phyloP scores from a whole-genome alignment of 805 yeast species.

The Naumovozyma dairenensis region DNA sequence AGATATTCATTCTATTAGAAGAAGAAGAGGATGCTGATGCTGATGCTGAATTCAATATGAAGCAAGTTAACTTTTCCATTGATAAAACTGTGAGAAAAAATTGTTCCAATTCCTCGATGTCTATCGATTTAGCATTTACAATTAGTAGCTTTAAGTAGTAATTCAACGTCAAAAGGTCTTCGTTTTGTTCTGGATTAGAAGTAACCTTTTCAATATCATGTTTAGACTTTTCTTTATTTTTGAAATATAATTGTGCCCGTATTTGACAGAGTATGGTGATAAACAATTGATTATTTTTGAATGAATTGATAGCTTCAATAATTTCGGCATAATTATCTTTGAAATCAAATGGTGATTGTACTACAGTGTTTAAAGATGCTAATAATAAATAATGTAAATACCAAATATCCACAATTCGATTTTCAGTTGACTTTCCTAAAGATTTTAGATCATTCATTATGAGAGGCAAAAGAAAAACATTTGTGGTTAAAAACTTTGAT shows the following conservation, averaged over 20 bases:
- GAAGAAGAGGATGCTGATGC: too few species aligned
- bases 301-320: slow-evolving; percentile 25
- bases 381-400: slow-evolving; percentile 40
- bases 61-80: too few species aligned
- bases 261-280: slow-evolving; percentile 25
- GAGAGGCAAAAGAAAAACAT: slow-evolving; percentile 39
- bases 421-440: slow-evolving; percentile 4
- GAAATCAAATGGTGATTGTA: slow-evolving; percentile 67
- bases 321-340: slow-evolving; percentile 30
- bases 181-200: background rate
- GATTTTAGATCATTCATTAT: slow-evolving; percentile 24
- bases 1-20: background rate
- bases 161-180: slow-evolving; percentile 14
- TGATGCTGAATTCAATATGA: too few species aligned
- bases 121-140: slow-evolving; percentile 1
- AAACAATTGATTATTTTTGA: slow-evolving; percentile 37
- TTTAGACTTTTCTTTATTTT: slow-evolving; percentile 15
- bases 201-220: slow-evolving; percentile 1
- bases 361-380: slow-evolving; percentile 63
- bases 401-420: slow-evolving; percentile 29
- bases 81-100: too few species aligned
- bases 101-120: background rate
- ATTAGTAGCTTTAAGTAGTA: slow-evolving; percentile 13
- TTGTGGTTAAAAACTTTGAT: slow-evolving; percentile 49
- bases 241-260: slow-evolving; percentile 24